Evolutionary conservation across 805 yeast genomes (phyloP).

Genomic region (Nakazawaea laoshanensis): DNA sequence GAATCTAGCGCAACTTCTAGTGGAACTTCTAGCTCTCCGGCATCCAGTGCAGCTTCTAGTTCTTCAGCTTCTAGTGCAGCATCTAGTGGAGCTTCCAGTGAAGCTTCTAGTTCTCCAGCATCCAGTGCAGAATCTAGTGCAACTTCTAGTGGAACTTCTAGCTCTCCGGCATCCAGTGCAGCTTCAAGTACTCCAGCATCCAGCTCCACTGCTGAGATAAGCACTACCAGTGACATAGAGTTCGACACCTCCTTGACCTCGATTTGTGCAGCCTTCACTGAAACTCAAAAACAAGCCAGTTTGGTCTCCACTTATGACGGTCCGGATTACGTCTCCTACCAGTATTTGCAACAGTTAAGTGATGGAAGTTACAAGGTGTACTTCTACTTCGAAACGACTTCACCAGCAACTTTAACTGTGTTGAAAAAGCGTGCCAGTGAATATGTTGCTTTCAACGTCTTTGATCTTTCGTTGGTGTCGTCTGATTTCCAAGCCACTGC

Average conservation of each 20-base stretch:
- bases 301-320: slow-evolving; percentile 1
- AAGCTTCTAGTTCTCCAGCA: too few species aligned
- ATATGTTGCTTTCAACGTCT: background rate
- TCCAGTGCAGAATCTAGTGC: too few species aligned
- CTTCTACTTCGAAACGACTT: background rate
- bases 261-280: slow-evolving; percentile 1
- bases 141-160: too few species aligned
- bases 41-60: too few species aligned
- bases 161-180: too few species aligned
- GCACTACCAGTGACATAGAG: background rate
- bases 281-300: background rate
- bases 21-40: too few species aligned
- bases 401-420: background rate
- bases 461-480: slow-evolving; percentile 1
- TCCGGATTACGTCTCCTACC: slow-evolving; percentile 1
- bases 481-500: background rate
- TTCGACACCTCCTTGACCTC: background rate
- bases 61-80: too few species aligned
- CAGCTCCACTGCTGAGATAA: too few species aligned
- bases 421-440: background rate
- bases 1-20: too few species aligned
- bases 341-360: background rate
- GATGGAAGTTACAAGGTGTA: slow-evolving; percentile 1
- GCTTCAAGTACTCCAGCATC: too few species aligned
- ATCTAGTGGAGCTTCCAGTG: too few species aligned